Base-by-base conservation (phyloP, 106 monocot genomes). In the Hemerocallis citrina region DNA sequence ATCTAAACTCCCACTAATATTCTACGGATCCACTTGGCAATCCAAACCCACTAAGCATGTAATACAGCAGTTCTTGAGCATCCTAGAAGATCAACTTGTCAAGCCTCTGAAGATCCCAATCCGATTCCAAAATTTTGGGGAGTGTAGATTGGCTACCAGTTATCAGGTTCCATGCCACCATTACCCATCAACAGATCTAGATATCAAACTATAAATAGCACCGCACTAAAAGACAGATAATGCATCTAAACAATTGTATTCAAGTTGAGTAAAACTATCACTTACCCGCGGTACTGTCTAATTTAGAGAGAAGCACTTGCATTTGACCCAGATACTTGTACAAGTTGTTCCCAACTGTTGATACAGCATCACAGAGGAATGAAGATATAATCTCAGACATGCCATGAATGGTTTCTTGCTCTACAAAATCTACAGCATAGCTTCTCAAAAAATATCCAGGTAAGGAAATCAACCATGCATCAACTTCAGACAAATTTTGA, bases 281-380 rank as follows among this genome's bases (percentile, higher is more conserved):
- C 36, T 36, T 83, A 92, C 86, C 86, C 68, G 67, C 49, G 44
- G 48, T 23, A 31, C 52, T 41, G 25, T 66, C 50, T 30, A 72
- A 42, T 41, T 61, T 40, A 66, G 68, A 72, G 35, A 87, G 57
- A 66, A 77, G 70, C 16, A 54, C 54, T 13, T 66, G 83, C 71
- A 81, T 75, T n/a, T 88, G 76, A 73, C 82, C 77, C 38, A 84
- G 40, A 59, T 91, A 67, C 59, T 74, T 98, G 64, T 81, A 88
- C 54, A 91, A 61, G 59, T 81, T 87, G 77, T 98, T 98, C 63
- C 91, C 96, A 17, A 88, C 61, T 16, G 87, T 81, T 61, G 96
- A 98, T 69, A 91, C 70, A 61, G 84, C 78, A 72, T 91, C 96
- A 68, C 91, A 98, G 6, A 98, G 68, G 71, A 98, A 98, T 55